Percentiles rank a stretch among this genome's conserved stretches.
Conservation (phyloP, 768 basidiomycete species). For the Phallus indusiatus region DNA sequence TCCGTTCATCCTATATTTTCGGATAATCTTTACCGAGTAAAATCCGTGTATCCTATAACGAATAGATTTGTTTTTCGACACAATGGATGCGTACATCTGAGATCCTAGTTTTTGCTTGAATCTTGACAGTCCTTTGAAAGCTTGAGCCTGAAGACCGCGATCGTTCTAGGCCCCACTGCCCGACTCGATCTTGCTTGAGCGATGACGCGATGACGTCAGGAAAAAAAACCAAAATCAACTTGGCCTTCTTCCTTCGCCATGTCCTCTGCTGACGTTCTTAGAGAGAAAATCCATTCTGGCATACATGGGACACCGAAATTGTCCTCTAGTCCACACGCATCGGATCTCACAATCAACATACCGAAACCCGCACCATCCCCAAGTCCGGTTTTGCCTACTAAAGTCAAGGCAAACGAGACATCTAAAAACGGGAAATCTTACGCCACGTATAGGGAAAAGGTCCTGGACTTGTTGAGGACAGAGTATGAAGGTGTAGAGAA, state of each 20-base stretch:
- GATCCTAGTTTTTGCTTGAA: background rate
- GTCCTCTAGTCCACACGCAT: background rate
- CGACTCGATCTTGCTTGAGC: background rate
- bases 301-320: background rate
- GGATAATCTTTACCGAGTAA: constrained; percentile 5
- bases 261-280: background rate
- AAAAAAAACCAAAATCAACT: background rate
- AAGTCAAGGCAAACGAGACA: background rate
- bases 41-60: constrained; percentile 6
- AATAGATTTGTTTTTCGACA: constrained; percentile 7
- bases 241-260: background rate
- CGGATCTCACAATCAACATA: constrained; percentile 14
- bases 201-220: background rate
- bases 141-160: too few species aligned
- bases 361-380: constrained; percentile 7
- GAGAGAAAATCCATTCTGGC: constrained; percentile 8
- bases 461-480: constrained; percentile 53
- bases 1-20: background rate
- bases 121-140: too few species aligned
- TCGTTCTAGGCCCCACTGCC: background rate
- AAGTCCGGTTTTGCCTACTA: background rate
- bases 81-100: background rate
- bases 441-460: constrained; percentile 48
- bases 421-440: constrained; percentile 13
- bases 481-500: constrained; percentile 78